Base-by-base conservation (phyloP, 2,329 filamentous ascomycete species). In the Shiraia sp. region DNA sequence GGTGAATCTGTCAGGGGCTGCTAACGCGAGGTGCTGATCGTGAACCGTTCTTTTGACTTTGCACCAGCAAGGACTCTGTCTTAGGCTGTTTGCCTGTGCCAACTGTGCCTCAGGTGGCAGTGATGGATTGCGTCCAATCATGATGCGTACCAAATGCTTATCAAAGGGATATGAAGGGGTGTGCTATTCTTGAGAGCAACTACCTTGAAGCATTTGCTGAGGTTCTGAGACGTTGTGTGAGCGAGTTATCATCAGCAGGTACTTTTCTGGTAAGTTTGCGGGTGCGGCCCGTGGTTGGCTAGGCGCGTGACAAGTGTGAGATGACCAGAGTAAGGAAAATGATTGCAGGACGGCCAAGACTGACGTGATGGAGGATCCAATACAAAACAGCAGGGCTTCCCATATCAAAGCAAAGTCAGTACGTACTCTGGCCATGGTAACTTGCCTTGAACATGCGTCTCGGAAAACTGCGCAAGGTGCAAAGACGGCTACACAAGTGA, bases 231-330 rank as follows among this genome's bases (percentile, higher is more conserved):
- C 19, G 19, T 8, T 22, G 19, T 28, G 32, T 19, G 24, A 8
- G 24, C 31, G 14, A 19, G 17, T n/a, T 9, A 25, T 38, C 23
- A 16, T 33, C 34, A 36, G 23, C 33, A 10, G 29, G 27, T 32
- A 29, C 28, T n/a, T 12, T 14, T 37, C 16, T 16, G 19, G 26
- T 32, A n/a, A n/a, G n/a, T n/a, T n/a, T 26, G 40, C 10, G 28
- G 15, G 33, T 24, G n/a, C 17, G 23, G 33, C 27, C 30, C 29
- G 36, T 40, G 38, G 15, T 15, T 29, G 4, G 27, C 27, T 22
- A 9, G 16, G 42, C 42, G 42, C 42, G 42, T 45, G 42, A 45
- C 36, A 12, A 7, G n/a, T 16, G 32, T 14, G 22, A 8, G 10
- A 30, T 35, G 34, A 37, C 35, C 13, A 17, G n/a, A 32, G 16